Conservation (phyloP, 2,329 filamentous ascomycete species). For the Hypoxylon rubiginosum region DNA sequence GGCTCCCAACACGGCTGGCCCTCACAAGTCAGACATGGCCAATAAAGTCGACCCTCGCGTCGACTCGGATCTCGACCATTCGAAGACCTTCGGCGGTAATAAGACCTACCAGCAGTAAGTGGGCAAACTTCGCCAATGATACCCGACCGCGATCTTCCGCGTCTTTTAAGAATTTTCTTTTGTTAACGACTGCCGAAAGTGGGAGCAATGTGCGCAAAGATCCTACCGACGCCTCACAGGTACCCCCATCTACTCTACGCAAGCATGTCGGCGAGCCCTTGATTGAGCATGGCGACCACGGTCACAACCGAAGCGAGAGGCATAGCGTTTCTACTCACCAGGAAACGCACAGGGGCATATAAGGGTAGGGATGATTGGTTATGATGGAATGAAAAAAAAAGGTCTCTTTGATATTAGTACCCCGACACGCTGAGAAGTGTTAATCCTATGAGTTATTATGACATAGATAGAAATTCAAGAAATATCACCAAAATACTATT, state of each 20-base stretch:
- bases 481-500: neutral
- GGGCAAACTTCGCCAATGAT: slow-evolving; percentile 21
- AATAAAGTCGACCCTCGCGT: slow-evolving; percentile 71
- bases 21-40: slow-evolving; percentile 65
- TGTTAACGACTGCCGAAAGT: slow-evolving; percentile 24
- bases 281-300: slow-evolving; percentile 60
- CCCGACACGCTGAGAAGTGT: neutral
- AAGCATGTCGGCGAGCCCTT: slow-evolving; percentile 61
- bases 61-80: slow-evolving; percentile 68
- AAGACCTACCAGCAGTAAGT: slow-evolving; percentile 64
- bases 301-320: slow-evolving; percentile 60
- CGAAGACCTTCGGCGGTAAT: slow-evolving; percentile 67
- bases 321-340: slow-evolving; percentile 63
- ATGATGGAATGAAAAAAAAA: slow-evolving; percentile 27
- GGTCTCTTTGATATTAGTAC: neutral
- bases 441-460: slow-evolving; percentile 13
- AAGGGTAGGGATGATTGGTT: slow-evolving; percentile 23
- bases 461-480: slow-evolving; percentile 2
- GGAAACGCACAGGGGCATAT: slow-evolving; percentile 63
- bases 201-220: slow-evolving; percentile 52
- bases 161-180: neutral
- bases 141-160: neutral
- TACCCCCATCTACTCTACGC: slow-evolving; percentile 67
- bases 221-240: slow-evolving; percentile 69
- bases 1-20: slow-evolving; percentile 62